Evolutionary conservation across 352 stramenopile genomes (phyloP), one percentile per base, ranked within the genome.

Genomic region (Phytophthora litchii): DNA sequence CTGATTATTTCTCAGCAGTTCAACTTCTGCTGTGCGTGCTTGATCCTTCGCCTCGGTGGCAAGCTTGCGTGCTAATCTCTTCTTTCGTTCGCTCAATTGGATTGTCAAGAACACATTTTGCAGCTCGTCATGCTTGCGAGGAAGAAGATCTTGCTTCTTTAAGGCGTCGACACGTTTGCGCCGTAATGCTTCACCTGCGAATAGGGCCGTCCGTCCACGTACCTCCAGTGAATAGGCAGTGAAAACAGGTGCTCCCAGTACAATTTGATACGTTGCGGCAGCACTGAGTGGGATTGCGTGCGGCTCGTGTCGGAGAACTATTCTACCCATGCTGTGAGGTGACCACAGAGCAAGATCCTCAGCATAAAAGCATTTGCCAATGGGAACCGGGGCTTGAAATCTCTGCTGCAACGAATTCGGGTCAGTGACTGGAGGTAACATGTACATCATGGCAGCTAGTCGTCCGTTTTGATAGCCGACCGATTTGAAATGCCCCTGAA

Each of bases 401-500:
- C 27, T 54, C 35, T 58, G 43, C 42, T 51, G 64, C 37, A 48
- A 32, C 7, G 48, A 57, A 25, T 7, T 52, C 10, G 19, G 3
- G 31, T 61, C 49, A 6, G 51, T 54, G 13, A 48, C 37, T 8
- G 58, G 51, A 35, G 77, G 80, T 3, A 89, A 32, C 25, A 85
- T 76, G 50, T 94, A 92, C 32, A 94, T 66, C 77, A 91, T 89
- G 10, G 67, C 83, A n/a, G 83, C 77, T 19, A 94, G 64, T 1
- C 83, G 71, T 17, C 85, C 85, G 29, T 89, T 88, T 50, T 94
- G 75, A 54, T 94, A 91, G 0, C 81, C 80, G 4, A 78, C 55
- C 0, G 74, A 79, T 17, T 76, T 78, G 70, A 94, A 94, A 55
- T 89, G 78, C 1, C 82, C 84, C 43, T 91, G 83, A 17, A 92